These are phyloP conservation scores for Phytophthora colocasiae DNA, from an alignment of 352 stramenopile genomes.

Conservation along the genomic window DNA sequence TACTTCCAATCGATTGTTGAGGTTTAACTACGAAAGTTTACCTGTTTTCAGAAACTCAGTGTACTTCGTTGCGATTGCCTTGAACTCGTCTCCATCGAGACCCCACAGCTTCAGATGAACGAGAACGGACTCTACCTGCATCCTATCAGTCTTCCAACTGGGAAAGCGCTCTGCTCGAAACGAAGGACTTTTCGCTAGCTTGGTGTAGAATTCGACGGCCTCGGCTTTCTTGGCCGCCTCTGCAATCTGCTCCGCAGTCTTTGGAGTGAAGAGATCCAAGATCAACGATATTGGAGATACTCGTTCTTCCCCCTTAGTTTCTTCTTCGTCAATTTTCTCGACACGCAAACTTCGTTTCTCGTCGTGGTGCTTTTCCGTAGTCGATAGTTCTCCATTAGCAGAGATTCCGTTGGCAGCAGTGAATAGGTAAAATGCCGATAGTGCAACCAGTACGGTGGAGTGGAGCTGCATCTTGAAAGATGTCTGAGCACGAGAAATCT, in stretches of 20 bases:
- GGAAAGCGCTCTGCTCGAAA: neutral
- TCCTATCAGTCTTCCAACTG: neutral
- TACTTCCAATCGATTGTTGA: too few relatives aligned
- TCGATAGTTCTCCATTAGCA: neutral
- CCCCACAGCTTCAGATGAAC: neutral
- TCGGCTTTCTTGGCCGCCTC: neutral
- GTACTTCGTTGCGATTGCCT: constrained; percentile 4
- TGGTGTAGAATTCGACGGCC: neutral
- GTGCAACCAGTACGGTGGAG: too few relatives aligned
- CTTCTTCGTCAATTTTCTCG: neutral
- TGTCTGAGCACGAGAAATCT: neutral
- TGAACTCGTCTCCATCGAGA: neutral
- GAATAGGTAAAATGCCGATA: too few relatives aligned
- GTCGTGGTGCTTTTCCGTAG: neutral
- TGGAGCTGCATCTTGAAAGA: too few relatives aligned
- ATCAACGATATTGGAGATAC: neutral
- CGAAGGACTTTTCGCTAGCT: neutral
- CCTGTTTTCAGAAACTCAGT: neutral
- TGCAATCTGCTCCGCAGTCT: neutral
- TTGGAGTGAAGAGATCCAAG: neutral
- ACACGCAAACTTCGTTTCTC: neutral
- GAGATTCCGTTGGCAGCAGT: too few relatives aligned
- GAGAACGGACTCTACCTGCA: neutral
- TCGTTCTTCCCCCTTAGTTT: neutral
- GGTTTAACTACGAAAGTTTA: neutral